Base-by-base conservation (phyloP, 2,329 filamentous ascomycete species). In the Claviceps monticola region DNA sequence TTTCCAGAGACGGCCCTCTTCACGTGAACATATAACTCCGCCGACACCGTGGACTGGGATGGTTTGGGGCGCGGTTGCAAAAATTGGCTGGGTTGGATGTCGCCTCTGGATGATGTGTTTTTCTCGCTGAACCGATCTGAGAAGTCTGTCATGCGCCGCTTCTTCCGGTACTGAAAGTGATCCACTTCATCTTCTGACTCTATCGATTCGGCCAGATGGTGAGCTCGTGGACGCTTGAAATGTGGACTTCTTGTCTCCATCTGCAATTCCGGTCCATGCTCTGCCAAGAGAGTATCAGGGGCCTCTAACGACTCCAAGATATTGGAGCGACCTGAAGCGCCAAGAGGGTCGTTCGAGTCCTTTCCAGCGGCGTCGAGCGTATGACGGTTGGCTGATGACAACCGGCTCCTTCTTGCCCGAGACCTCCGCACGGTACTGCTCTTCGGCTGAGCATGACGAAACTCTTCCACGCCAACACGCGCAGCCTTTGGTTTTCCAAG, bases 131-230 rank as follows among this genome's bases (percentile, higher is more conserved):
- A 9, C 38, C 23, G 19, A 8, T 59, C 34, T 4, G 47, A 49
- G 17, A 57, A 53, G 26, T 57, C 58, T 39, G 45, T 34, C 29
- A 34, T 46, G 23, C 57, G n/a, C 16, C 58, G 44, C 51, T 56
- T 17, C 49, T 56, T 34, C 57, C 57, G 13, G 34, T 45, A 17
- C 16, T 34, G 9, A n/a, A 16, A 16, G 47, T 29, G 50, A 29
- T 50, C 56, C 13, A 68, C 56, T 53, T 68, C 64, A 48, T 68
- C 66, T 29, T 64, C 64, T 1, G 60, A 64, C 1, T 61, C 55
- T 17, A 57, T 55, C 2, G 54, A 46, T 23, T 60, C 56, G 11
- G 38, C 42, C 14, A n/a, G 39, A 29, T 46, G 46, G 9, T 41
- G 36, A 26, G 43, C n/a, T 45, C 51, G 56, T 1, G 47, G 42